phyloP scores from a whole-genome alignment of 2,329 filamentous ascomycete genomes.

The Sarocladium strictum region DNA sequence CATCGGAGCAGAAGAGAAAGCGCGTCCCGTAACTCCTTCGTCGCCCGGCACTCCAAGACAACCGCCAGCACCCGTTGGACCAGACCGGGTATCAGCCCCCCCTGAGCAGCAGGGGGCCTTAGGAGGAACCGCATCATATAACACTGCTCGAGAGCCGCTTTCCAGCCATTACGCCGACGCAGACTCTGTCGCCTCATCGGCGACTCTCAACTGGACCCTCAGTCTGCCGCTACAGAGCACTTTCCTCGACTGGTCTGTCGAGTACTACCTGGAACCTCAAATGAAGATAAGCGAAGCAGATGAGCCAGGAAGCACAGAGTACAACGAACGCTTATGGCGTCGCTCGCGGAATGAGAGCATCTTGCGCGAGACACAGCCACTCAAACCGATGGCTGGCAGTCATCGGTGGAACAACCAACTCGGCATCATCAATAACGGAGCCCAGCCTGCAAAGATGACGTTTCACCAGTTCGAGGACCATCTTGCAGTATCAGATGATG shows the following conservation, averaged over 20 bases:
- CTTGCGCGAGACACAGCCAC: slow-evolving; percentile 84
- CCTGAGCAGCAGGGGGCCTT: slow-evolving; percentile 70
- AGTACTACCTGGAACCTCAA: slow-evolving; percentile 96
- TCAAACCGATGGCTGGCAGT: slow-evolving; percentile 80
- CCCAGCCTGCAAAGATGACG: slow-evolving; percentile 85
- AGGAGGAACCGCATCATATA: slow-evolving; percentile 63
- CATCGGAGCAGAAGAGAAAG: slow-evolving; percentile 41
- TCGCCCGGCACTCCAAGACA: slow-evolving; percentile 21
- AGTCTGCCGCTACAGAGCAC: slow-evolving; percentile 70
- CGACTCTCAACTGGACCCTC: slow-evolving; percentile 11
- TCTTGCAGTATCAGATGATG: slow-evolving; percentile 86
- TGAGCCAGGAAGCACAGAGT: slow-evolving; percentile 92
- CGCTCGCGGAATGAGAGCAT: slow-evolving; percentile 89
- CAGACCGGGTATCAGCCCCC: slow-evolving; percentile 43
- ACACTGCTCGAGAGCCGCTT: slow-evolving; percentile 70
- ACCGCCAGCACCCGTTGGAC: slow-evolving; percentile 26
- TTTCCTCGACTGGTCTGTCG: slow-evolving; percentile 93
- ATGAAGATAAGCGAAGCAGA: slow-evolving; percentile 97
- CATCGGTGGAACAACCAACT: slow-evolving; percentile 82
- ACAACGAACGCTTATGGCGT: slow-evolving; percentile 91
- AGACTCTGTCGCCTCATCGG: slow-evolving; percentile 50
- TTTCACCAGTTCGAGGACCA: slow-evolving; percentile 99
- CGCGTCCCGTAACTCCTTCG: slow-evolving; percentile 26
- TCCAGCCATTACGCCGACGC: slow-evolving; percentile 68
- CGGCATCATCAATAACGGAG: slow-evolving; percentile 80